These are phyloP conservation scores for Moesziomyces sp. DNA, from an alignment of 1,284 basidiomycete species.

Conservation along the genomic window DNA sequence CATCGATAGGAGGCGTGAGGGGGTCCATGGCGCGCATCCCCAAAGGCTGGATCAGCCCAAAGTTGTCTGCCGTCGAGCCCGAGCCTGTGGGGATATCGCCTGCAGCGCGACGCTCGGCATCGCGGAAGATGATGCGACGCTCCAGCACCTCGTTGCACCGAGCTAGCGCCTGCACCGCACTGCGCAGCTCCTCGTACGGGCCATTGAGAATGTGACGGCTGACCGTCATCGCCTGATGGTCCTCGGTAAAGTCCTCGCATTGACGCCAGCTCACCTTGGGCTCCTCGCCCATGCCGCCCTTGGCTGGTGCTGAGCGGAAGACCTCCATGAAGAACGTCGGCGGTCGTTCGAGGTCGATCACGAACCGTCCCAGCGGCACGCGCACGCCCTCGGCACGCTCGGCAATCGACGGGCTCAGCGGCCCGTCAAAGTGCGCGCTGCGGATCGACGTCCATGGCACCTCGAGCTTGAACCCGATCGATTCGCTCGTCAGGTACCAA, in stretches of 20 bases:
- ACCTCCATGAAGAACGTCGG: slow-evolving; percentile 64
- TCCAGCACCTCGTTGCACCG: slow-evolving; percentile 31
- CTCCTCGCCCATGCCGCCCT: slow-evolving; percentile 20
- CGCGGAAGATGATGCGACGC: slow-evolving; percentile 32
- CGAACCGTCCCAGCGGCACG: slow-evolving; percentile 45
- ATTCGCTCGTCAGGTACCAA: slow-evolving; percentile 57
- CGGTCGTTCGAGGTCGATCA: slow-evolving; percentile 50
- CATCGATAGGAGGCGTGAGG: slow-evolving; percentile 7
- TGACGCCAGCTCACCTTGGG: slow-evolving; percentile 58
- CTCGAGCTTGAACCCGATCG: slow-evolving; percentile 62
- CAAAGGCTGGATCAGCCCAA: slow-evolving; percentile 17
- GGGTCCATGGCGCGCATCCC: slow-evolving; percentile 6
- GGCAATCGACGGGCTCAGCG: slow-evolving; percentile 28
- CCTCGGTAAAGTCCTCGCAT: slow-evolving; percentile 62
- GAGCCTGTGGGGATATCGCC: slow-evolving; percentile 31
- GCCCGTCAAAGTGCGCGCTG: slow-evolving; percentile 38
- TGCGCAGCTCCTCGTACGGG: slow-evolving; percentile 51
- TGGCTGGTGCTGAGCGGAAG: slow-evolving; percentile 42
- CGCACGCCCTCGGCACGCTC: slow-evolving; percentile 53
- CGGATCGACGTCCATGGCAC: slow-evolving; percentile 51
- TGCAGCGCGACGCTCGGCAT: slow-evolving; percentile 16
- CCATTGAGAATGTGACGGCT: slow-evolving; percentile 53
- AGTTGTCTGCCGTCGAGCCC: slow-evolving; percentile 35
- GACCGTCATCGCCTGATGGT: slow-evolving; percentile 50
- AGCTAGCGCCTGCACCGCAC: slow-evolving; percentile 41